These are phyloP conservation scores for Acanthamoeba healyi DNA, from an alignment of 208 protist genomes.

Conservation along the genomic window DNA sequence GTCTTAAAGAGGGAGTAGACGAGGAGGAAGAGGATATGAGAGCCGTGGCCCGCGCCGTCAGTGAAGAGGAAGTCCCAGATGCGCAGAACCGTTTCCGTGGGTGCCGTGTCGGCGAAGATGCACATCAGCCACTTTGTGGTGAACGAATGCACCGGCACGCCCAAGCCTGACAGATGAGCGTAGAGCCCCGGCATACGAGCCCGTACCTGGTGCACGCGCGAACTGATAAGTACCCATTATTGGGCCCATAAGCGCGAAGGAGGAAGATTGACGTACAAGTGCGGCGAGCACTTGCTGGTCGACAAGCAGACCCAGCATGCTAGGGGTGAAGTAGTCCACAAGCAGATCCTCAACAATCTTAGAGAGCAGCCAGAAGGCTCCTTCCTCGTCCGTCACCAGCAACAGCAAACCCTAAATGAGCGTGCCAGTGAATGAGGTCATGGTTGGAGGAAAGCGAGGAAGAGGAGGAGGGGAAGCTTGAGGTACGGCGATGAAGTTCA, in stretches of 20 bases:
- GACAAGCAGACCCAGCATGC: slow-evolving; percentile 59
- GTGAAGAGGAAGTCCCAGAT: slow-evolving; percentile 74
- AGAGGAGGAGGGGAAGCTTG: not conserved
- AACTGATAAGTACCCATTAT: no score
- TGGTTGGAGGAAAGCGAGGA: not conserved
- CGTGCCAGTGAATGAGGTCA: not conserved
- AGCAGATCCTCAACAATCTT: slow-evolving; percentile 73
- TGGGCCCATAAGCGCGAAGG: not conserved
- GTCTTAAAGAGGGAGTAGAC: slow-evolving; percentile 70
- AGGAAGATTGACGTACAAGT: not conserved
- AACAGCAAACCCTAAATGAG: not conserved
- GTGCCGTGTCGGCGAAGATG: slow-evolving; percentile 58
- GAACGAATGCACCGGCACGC: slow-evolving; percentile 71
- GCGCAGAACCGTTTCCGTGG: slow-evolving; percentile 66
- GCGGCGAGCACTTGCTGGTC: slow-evolving; percentile 67
- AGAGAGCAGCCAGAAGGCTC: slow-evolving; percentile 67
- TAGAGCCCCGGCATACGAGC: slow-evolving; percentile 36
- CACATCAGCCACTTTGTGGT: slow-evolving; percentile 73
- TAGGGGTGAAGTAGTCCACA: slow-evolving; percentile 62
- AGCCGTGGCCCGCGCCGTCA: slow-evolving; percentile 40
- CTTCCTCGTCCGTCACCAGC: slow-evolving; percentile 72
- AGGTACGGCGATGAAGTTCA: slow-evolving; percentile 75
- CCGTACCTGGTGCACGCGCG: no score
- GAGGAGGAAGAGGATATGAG: slow-evolving; percentile 62
- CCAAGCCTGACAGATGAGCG: slow-evolving; percentile 11